Percentiles rank a stretch among this genome's conserved stretches.
Evolutionary conservation across 306 rosid species (phyloP).

Genomic region (Dryas octopetala): DNA sequence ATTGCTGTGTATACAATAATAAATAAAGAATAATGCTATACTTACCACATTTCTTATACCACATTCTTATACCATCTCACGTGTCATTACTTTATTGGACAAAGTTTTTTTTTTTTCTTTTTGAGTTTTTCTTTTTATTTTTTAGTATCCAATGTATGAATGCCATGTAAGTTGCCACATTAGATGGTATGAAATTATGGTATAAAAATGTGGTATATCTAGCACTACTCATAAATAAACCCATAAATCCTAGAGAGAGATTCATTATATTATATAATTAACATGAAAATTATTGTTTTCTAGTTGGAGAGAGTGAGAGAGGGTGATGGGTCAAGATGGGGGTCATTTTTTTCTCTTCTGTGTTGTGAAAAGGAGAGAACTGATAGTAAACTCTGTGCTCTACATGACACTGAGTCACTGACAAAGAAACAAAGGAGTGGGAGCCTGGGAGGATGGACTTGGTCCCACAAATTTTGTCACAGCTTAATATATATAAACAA

Average conservation of each 20-base stretch:
- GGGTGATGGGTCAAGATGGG: conserved; percentile 28
- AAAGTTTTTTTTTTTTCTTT: too few relatives aligned
- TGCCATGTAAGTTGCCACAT: too few relatives aligned
- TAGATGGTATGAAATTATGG: too few relatives aligned
- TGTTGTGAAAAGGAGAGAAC: conserved; percentile 29
- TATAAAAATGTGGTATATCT: too few relatives aligned
- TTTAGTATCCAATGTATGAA: too few relatives aligned
- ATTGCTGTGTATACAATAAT: neutral
- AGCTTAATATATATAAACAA: neutral
- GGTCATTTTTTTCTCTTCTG: neutral
- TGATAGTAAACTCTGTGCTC: neutral
- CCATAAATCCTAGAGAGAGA: conserved; percentile 7
- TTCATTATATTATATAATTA: neutral
- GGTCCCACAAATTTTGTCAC: conserved; percentile 24
- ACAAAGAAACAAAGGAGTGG: neutral
- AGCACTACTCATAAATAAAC: too few relatives aligned
- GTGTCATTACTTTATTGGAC: too few relatives aligned
- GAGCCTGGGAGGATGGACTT: conserved; percentile 20
- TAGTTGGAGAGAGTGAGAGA: neutral
- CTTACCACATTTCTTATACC: too few relatives aligned
- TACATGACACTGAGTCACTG: neutral
- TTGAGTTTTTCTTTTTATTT: too few relatives aligned
- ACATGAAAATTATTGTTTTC: neutral
- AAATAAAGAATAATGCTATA: too few relatives aligned
- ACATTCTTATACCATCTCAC: too few relatives aligned